A percentile compares a stretch with the other conserved stretches of the same genome.
Evolutionary conservation across 345 rosid species (phyloP).

Genomic region (Clarkia xantiana): DNA sequence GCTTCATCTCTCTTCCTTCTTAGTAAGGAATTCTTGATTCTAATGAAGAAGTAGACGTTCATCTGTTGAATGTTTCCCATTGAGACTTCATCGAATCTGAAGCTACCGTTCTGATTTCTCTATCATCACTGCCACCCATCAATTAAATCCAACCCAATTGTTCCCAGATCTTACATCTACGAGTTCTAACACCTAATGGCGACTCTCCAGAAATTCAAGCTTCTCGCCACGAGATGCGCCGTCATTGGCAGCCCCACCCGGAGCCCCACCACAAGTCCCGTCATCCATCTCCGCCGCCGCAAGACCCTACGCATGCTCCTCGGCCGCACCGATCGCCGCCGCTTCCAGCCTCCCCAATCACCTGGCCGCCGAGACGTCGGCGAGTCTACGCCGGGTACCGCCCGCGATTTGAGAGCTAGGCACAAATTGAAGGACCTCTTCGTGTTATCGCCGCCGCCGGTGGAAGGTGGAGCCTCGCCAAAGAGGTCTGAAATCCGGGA

Average conservation of each 20-base stretch:
- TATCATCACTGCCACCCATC: neutral
- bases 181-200: slow-evolving; percentile 21
- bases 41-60: no score
- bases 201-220: slow-evolving; percentile 73
- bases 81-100: slow-evolving; percentile 1
- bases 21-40: neutral
- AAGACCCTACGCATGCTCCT: slow-evolving; percentile 80
- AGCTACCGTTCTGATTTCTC: neutral
- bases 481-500: slow-evolving; percentile 15
- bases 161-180: neutral
- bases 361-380: slow-evolving; percentile 7
- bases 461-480: slow-evolving; percentile 22
- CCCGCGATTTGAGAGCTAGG: slow-evolving; percentile 21
- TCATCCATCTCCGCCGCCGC: slow-evolving; percentile 75
- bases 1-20: neutral
- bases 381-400: slow-evolving; percentile 12
- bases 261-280: slow-evolving; percentile 75
- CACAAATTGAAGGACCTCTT: slow-evolving; percentile 65
- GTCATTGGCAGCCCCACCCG: slow-evolving; percentile 47
- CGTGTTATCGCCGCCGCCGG: slow-evolving; percentile 45
- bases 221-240: slow-evolving; percentile 69
- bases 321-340: slow-evolving; percentile 32
- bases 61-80: neutral
- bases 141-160: neutral
- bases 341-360: slow-evolving; percentile 15